Evolutionary conservation across 495 filamentous ascomycete species (phyloP), one percentile per base, ranked within the genome.

Genomic region (Apiosordaria backusii): DNA sequence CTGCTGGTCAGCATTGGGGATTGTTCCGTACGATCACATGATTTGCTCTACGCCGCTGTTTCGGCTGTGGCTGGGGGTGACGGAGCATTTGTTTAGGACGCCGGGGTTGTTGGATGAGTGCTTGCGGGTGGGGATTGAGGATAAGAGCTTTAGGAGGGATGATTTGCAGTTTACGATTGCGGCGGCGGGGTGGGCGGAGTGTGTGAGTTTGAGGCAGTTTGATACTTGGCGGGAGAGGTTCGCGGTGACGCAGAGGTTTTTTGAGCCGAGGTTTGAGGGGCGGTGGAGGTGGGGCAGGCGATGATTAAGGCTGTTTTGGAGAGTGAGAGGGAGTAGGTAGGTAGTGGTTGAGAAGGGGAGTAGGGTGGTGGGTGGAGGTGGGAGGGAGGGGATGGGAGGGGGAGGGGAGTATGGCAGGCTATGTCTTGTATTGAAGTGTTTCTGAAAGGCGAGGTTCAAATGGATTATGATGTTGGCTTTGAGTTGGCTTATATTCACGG

Each of bases 21-120:
- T 97, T 68, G 90, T 95, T 35, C 95, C 95, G 1, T 99, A 98
- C 76, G 93, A 98, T 77, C 95, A 99, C 80, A 97, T 98, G 92
- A 97, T 99, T 70, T 99, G 95, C 79, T 96, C 92, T 15, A 99
- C 95, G 16, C 95, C 95, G 86, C 84, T 97, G n/a, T 99, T 98
- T 82, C 90, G 95, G 50, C 86, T 99, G 27, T 97, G 95, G 93
- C 84, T 99, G 58, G 95, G 95, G 57, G 93, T 97, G n/a, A 92
- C 93, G 5, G 93, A 99, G 78, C 96, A 96, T 77, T 82, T 99
- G 21, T 99, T 97, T 81, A 89, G 94, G 61, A 93, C 93, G 67
- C 84, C 87, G 22, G 87, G 85, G 0, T 83, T 97, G 24, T 87
- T 99, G 1, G 88, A 94, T n/a, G 92, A 95, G 72, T 89, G 87